Percentiles rank a stretch among this genome's conserved stretches.
These are phyloP conservation scores for Brassica nigra DNA, from an alignment of 345 rosid genomes.

Conservation along the genomic window DNA sequence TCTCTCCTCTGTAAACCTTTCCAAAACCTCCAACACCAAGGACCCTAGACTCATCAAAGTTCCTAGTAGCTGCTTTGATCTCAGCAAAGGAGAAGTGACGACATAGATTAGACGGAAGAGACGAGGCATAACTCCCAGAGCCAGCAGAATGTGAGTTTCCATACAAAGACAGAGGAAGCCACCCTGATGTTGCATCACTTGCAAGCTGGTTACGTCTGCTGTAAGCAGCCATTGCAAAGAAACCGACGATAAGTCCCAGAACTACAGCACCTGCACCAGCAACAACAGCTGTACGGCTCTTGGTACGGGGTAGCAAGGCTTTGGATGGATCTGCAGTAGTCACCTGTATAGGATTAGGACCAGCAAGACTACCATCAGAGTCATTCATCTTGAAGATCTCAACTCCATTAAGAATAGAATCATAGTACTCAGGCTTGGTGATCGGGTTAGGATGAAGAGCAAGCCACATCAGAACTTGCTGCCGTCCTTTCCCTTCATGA, in stretches of 20 bases:
- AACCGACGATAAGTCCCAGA: conserved; percentile 60
- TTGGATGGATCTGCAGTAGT: conserved; percentile 43
- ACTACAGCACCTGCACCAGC: conserved; percentile 53
- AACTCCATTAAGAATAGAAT: conserved; percentile 77
- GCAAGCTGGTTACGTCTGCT: conserved; percentile 57
- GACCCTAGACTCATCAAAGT: too few species aligned
- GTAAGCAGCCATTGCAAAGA: conserved; percentile 51
- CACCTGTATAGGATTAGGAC: conserved; percentile 73
- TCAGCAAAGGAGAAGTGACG: too few species aligned
- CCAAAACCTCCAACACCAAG: too few species aligned
- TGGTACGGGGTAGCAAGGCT: conserved; percentile 47
- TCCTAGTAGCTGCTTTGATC: too few species aligned
- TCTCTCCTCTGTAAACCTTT: too few species aligned
- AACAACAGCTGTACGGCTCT: conserved; percentile 53
- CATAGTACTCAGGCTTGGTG: conserved; percentile 53
- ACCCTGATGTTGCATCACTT: too few species aligned
- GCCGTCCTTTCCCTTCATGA: conserved; percentile 40
- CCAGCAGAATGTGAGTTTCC: too few species aligned
- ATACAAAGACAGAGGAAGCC: too few species aligned
- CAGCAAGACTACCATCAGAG: conserved; percentile 61
- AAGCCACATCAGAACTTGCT: conserved; percentile 75
- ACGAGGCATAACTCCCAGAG: too few species aligned
- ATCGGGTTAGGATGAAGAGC: conserved; percentile 58
- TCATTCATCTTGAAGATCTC: conserved; percentile 80
- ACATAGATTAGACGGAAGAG: too few species aligned